These are phyloP conservation scores for Agaricus blazei DNA, from an alignment of 768 basidiomycete genomes.

Conservation along the genomic window DNA sequence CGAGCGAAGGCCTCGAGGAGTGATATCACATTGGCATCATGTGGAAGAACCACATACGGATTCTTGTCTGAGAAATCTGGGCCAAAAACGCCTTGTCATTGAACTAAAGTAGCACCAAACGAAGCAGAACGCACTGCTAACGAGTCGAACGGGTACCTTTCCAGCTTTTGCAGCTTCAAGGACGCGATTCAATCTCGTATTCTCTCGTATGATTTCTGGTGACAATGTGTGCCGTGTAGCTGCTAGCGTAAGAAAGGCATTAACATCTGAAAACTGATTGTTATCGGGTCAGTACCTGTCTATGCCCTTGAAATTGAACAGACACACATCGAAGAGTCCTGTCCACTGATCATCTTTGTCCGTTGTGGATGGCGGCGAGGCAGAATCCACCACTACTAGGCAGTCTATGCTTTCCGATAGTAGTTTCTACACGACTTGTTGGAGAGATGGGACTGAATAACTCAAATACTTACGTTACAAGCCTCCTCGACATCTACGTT, in stretches of 20 bases:
- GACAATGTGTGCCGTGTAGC: conserved; percentile 70
- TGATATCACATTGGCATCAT: conserved; percentile 59
- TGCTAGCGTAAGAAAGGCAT: conserved; percentile 81
- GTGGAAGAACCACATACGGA: conserved; percentile 56
- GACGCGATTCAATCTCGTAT: conserved; percentile 61
- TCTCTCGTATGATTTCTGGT: conserved; percentile 54
- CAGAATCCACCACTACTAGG: conserved; percentile 44
- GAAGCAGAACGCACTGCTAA: conserved; percentile 57
- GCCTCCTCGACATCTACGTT: conserved; percentile 78
- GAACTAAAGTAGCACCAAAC: not conserved
- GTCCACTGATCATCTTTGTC: conserved; percentile 27
- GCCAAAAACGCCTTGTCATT: not conserved
- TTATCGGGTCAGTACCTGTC: not conserved
- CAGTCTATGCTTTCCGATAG: conserved; percentile 54
- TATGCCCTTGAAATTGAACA: not conserved
- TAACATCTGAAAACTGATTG: conserved; percentile 73
- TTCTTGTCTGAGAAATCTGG: conserved; percentile 88
- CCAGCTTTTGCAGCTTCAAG: conserved; percentile 71
- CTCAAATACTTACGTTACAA: conserved; percentile 53
- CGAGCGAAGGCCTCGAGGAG: conserved; percentile 62
- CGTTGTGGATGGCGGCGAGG: conserved; percentile 6
- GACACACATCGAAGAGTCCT: conserved; percentile 74
- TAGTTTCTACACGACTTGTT: not conserved
- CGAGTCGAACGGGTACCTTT: conserved; percentile 66
- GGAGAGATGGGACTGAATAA: not conserved